Evolutionary conservation across 2,329 filamentous ascomycete genomes (phyloP).

Genomic region (Colletotrichum graminicola): DNA sequence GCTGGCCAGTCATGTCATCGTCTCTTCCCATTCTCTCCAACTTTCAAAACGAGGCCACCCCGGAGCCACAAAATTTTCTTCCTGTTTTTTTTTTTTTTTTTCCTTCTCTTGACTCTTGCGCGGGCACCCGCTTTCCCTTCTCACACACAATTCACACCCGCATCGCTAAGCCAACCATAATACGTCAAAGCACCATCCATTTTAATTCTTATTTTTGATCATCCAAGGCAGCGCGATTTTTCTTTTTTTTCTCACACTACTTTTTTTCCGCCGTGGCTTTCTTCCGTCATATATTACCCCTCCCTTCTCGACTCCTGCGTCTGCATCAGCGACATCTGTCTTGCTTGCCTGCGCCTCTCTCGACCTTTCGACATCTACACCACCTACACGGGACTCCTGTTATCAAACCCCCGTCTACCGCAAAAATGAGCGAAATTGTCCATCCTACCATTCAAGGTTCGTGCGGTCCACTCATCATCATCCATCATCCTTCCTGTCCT

Average conservation of each 20-base stretch:
- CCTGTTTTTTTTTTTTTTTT: not conserved
- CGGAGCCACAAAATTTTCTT: conserved; percentile 39
- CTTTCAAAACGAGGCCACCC: conserved; percentile 39
- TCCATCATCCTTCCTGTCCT: conserved; percentile 7
- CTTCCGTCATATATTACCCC: conserved; percentile 33
- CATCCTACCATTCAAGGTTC: conserved; percentile 71
- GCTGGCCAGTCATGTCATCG: not conserved
- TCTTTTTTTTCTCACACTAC: not conserved
- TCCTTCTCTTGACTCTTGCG: not conserved
- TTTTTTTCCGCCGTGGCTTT: conserved; percentile 23
- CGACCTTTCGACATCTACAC: conserved; percentile 36
- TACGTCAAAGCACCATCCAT: conserved; percentile 9
- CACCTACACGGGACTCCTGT: conserved; percentile 22
- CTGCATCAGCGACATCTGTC: conserved; percentile 21
- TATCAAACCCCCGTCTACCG: conserved; percentile 30
- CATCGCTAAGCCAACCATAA: conserved; percentile 16
- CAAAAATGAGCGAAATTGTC: conserved; percentile 66
- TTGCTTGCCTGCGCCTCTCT: conserved; percentile 20
- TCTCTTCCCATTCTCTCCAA: not conserved
- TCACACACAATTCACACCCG: conserved; percentile 12
- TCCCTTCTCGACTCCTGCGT: conserved; percentile 13
- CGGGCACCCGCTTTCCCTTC: not conserved
- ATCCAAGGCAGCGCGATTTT: not conserved
- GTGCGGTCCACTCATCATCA: conserved; percentile 45
- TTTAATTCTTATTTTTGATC: not conserved